Base-by-base conservation (phyloP, 768 basidiomycete species). In the Phaffia australis region DNA sequence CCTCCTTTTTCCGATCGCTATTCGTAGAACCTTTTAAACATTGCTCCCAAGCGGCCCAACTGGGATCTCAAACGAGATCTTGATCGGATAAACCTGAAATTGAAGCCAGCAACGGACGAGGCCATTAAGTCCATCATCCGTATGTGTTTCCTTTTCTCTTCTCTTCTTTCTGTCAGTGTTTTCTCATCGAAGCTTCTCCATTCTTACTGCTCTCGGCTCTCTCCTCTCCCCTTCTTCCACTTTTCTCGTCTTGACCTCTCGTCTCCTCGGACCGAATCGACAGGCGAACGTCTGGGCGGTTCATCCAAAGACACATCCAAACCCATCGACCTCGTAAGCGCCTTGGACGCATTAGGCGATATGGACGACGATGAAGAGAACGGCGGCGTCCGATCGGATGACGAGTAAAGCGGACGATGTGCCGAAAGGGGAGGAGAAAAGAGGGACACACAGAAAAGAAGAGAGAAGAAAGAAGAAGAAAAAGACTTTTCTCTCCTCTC, bases 21-120 rank as follows among this genome's bases (percentile, higher is more conserved):
- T 7, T 5, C n/a, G 52, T 71, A 79, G 78, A 78, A 80, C 63
- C 72, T 80, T 3, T 76, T 79, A 19, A 81, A 77, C 65, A 97
- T 80, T 8, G 90, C 90, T 58, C 80, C 81, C 59, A 93, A 78
- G 76, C 88, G 89, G 9, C 79, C 75, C 55, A 87, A 81, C 21
- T 82, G 91, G 92, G 91, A 57, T 42, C 78, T 76, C 71, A 79
- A 74, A 60, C 74, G 80, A 21, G 81, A 75, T 72, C 84, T 93
- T 78, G 89, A 93, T 23, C 55, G 67, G 19, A 49, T 69, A 57
- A 69, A 57, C 27, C 49, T 14, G 3, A 69, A 63, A 56, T 63
- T 69, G 15, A 30, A 58, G 50, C 67, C 67, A 27, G 23, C 52
- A 27, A 69, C 67, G 46, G 67, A 69, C 42, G 67, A 69, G 11